Evolutionary conservation across 2,329 filamentous ascomycete species (phyloP).

Genomic region (Penicillium sp.): DNA sequence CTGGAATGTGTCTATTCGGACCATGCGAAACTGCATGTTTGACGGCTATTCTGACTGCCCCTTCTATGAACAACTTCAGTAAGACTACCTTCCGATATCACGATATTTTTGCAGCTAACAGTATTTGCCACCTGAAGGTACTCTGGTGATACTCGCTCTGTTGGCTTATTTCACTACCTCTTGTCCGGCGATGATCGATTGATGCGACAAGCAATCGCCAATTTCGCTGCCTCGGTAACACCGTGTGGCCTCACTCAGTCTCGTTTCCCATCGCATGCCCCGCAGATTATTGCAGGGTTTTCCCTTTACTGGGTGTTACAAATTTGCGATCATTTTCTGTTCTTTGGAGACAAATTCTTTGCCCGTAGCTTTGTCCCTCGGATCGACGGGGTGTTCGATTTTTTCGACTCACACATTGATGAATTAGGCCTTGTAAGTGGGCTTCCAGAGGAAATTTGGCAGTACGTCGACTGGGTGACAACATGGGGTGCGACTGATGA

Average conservation of each 20-base stretch:
- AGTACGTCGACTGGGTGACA: slow-evolving; percentile 42
- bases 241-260: slow-evolving; percentile 37
- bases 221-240: slow-evolving; percentile 35
- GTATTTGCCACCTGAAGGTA: slow-evolving; percentile 20
- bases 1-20: slow-evolving; percentile 40
- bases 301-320: slow-evolving; percentile 41
- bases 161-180: slow-evolving; percentile 39
- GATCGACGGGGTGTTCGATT: slow-evolving; percentile 32
- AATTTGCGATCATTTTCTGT: slow-evolving; percentile 37
- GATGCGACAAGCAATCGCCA: slow-evolving; percentile 39
- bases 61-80: slow-evolving; percentile 45
- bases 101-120: neutral
- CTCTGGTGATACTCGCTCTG: slow-evolving; percentile 31
- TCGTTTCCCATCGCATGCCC: slow-evolving; percentile 37
- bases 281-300: slow-evolving; percentile 36
- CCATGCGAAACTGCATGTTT: slow-evolving; percentile 42
- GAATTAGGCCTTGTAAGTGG: slow-evolving; percentile 27
- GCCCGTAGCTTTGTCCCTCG: slow-evolving; percentile 29
- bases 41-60: slow-evolving; percentile 43
- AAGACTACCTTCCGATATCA: neutral
- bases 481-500: slow-evolving; percentile 36
- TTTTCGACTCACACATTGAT: slow-evolving; percentile 29
- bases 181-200: slow-evolving; percentile 40
- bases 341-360: slow-evolving; percentile 35
- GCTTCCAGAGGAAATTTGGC: slow-evolving; percentile 35